These are phyloP conservation scores for Trichosanthes truncata DNA, from an alignment of 306 rosid species.

Conservation along the genomic window DNA sequence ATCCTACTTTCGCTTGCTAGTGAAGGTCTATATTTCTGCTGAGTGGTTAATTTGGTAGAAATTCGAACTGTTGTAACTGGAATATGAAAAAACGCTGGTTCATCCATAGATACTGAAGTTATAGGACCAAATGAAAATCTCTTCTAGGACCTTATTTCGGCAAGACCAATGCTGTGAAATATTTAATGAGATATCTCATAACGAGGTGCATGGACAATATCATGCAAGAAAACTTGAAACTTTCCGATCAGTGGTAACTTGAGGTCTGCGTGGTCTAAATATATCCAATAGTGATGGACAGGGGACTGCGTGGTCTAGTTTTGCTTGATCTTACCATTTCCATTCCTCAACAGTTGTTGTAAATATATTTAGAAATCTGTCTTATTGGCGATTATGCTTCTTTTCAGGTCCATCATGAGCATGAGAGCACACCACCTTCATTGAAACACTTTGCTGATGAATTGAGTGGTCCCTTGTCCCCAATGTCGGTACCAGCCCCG, in stretches of 20 bases:
- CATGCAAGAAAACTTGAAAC: background rate
- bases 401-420: conserved; percentile 28
- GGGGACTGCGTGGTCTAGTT: background rate
- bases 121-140: background rate
- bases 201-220: background rate
- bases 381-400: conserved; percentile 12
- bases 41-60: background rate
- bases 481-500: conserved; percentile 66
- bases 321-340: background rate
- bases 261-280: too few species aligned
- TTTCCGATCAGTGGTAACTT: background rate
- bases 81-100: background rate
- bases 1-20: background rate
- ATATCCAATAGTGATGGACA: background rate
- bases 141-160: background rate
- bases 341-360: background rate
- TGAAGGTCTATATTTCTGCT: background rate
- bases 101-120: background rate
- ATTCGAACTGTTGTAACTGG: background rate
- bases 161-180: background rate
- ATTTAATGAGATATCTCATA: background rate
- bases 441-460: conserved; percentile 63
- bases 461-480: conserved; percentile 53
- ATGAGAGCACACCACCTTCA: conserved; percentile 56
- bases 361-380: background rate